A percentile compares a stretch with the other conserved stretches of the same genome.
These are phyloP conservation scores for Eucalyptus pumila DNA, from an alignment of 345 rosid genomes.

Conservation along the genomic window DNA sequence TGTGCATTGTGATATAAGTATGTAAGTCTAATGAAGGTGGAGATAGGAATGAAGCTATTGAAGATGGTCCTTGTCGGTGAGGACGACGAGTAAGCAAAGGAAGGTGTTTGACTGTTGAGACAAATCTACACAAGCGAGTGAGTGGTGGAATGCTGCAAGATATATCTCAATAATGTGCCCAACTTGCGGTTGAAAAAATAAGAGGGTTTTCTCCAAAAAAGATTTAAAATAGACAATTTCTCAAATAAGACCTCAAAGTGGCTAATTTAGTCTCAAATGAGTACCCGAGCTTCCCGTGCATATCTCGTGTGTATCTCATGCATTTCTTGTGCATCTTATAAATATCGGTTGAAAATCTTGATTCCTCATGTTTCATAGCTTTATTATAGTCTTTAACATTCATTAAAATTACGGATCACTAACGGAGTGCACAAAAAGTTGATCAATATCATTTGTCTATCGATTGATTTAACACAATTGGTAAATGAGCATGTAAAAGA, in stretches of 20 bases:
- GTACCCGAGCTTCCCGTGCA: accelerated
- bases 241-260: no score
- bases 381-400: no score
- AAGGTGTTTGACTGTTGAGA: neutral
- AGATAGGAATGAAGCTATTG: neutral
- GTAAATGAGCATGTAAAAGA: no score
- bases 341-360: no score
- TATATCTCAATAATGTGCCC: neutral
- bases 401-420: no score
- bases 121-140: neutral
- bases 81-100: neutral
- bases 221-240: no score
- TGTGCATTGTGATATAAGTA: neutral
- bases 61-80: neutral
- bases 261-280: no score
- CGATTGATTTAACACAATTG: no score
- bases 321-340: no score
- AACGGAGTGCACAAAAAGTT: neutral
- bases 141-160: neutral
- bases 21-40: neutral
- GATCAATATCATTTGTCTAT: neutral
- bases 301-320: no score
- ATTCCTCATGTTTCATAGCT: no score
- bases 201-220: no score
- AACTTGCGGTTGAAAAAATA: neutral